Evolutionary conservation across 371 early-diverging fungal species (phyloP), one percentile per base, ranked within the genome.

Genomic region (Syncephalis plumigaleata): DNA sequence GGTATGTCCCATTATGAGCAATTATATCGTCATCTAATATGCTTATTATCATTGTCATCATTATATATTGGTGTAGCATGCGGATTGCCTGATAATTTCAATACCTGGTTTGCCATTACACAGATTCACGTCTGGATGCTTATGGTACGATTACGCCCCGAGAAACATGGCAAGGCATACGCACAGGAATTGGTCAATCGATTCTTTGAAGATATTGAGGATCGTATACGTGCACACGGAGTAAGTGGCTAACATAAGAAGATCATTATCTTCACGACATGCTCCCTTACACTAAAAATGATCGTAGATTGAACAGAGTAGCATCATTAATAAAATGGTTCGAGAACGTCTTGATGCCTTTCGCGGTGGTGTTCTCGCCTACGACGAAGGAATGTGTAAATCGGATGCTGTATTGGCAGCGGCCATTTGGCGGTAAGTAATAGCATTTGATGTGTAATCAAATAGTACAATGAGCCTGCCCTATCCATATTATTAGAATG

Each of bases 111-210:
- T 52, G 67, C 77, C 16, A 68, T 91, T 13, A 86, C 87, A 0
- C 79, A 84, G 36, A 60, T 96, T 42, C 93, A 94, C 55, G 75
- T 93, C 0, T 96, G 97, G 97, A 77, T 94, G 75, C 58, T 79
- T 52, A 84, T 81, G 80, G 87, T 84, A 9, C 79, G 91, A 37
- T 60, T 84, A 18, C 73, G 87, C 46, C 73, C 73, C 5, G 79
- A 81, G 45, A 60, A 67, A 3, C 64, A 80, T 43, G 80, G 80
- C 38, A 81, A 79, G 48, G 69, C 81, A 25, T 76, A 79, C 60
- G 84, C 75, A 45, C 91, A 93, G 54, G 85, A 86, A 52, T 50
- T 95, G 27, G 83, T 93, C 39, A 84, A 89, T 56, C 71, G 77
- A 47, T 75, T 93, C 44, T 92, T 93, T 68, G 70, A 78, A 15